Evolutionary conservation across 495 filamentous ascomycete species (phyloP).

Genomic region (Mytilinidion resinicola): DNA sequence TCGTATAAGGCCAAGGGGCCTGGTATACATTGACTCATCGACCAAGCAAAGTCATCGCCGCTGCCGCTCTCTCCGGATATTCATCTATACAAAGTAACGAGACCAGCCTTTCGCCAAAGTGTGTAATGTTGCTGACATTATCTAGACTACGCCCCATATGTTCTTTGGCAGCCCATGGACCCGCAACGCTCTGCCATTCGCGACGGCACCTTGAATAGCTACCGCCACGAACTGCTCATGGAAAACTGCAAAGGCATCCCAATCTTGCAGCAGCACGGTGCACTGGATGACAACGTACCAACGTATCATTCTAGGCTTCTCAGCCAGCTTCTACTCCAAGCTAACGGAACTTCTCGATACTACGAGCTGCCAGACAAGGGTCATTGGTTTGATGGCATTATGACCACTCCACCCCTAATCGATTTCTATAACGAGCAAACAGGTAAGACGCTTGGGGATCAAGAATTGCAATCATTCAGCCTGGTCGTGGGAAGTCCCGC

Average conservation of each 20-base stretch:
- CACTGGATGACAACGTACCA: slow-evolving; percentile 54
- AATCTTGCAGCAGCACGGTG: slow-evolving; percentile 52
- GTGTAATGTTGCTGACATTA: background rate
- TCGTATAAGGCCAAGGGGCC: slow-evolving; percentile 41
- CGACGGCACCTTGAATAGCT: slow-evolving; percentile 44
- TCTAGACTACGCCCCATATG: slow-evolving; percentile 54
- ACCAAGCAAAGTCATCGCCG: slow-evolving; percentile 53
- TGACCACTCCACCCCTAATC: slow-evolving; percentile 37
- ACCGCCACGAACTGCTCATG: slow-evolving; percentile 50
- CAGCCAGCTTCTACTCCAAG: slow-evolving; percentile 41
- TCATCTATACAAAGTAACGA: slow-evolving; percentile 51
- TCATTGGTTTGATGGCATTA: slow-evolving; percentile 50
- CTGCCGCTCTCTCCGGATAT: slow-evolving; percentile 53
- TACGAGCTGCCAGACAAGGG: slow-evolving; percentile 44
- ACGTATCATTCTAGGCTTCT: slow-evolving; percentile 52
- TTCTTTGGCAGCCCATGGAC: slow-evolving; percentile 49
- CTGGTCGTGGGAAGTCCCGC: slow-evolving; percentile 46
- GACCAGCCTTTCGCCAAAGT: background rate
- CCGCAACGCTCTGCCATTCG: slow-evolving; percentile 43
- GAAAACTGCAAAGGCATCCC: slow-evolving; percentile 50
- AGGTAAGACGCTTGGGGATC: slow-evolving; percentile 1
- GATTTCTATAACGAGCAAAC: slow-evolving; percentile 39
- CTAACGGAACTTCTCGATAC: slow-evolving; percentile 41
- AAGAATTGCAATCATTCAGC: slow-evolving; percentile 36
- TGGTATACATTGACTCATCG: slow-evolving; percentile 55